Conservation (phyloP, 2,329 filamentous ascomycete genomes). For the Microascus cirrosus region DNA sequence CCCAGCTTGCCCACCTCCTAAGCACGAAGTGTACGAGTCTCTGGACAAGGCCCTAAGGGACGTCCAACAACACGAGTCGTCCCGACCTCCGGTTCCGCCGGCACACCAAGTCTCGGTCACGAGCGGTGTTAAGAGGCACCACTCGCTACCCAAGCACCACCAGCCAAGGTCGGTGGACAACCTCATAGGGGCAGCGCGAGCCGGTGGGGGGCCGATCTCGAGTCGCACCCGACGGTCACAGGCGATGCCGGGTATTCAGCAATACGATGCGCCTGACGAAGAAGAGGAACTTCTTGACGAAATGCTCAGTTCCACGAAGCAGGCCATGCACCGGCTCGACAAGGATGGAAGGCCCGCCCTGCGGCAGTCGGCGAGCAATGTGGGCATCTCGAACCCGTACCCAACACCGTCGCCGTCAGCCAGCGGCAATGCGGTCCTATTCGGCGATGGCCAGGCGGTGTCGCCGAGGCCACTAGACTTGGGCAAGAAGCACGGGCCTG, state of each 20-base stretch:
- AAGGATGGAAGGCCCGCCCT: conserved; percentile 37
- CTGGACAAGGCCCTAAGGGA: conserved; percentile 47
- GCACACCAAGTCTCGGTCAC: conserved; percentile 35
- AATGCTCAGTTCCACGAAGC: conserved; percentile 65
- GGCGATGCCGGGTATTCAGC: conserved; percentile 60
- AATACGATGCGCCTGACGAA: conserved; percentile 91
- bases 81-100: conserved; percentile 37
- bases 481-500: conserved; percentile 39
- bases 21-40: conserved; percentile 47
- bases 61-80: conserved; percentile 37
- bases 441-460: conserved; percentile 51
- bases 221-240: conserved; percentile 72
- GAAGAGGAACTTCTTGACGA: conserved; percentile 94
- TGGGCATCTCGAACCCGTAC: conserved; percentile 50
- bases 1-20: conserved; percentile 34
- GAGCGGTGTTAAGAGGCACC: conserved; percentile 50
- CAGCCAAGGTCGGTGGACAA: conserved; percentile 55
- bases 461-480: conserved; percentile 64
- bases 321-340: conserved; percentile 62
- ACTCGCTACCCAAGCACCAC: conserved; percentile 49
- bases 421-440: conserved; percentile 66
- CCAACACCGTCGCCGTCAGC: conserved; percentile 67
- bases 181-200: conserved; percentile 41
- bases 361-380: conserved; percentile 53
- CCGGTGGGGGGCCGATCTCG: conserved; percentile 49